Base-by-base conservation (phyloP, 169 alveolate genomes). In the Besnoitia besnoiti region DNA sequence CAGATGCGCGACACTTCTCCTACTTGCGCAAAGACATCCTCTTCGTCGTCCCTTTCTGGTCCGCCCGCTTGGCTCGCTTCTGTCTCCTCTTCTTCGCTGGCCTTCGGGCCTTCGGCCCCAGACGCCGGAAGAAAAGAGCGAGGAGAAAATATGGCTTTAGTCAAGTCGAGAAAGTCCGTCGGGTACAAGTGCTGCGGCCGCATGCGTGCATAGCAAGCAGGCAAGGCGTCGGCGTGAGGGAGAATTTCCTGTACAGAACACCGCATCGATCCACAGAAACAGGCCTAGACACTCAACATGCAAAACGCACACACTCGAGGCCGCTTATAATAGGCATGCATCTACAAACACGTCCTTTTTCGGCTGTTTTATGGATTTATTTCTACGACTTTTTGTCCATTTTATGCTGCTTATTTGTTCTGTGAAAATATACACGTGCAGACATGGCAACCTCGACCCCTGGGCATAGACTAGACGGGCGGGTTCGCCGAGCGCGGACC, bases 171-270 rank as follows among this genome's bases (percentile, higher is more conserved):
- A 33, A 89, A 89, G 5, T 75, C 55, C 14, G 2, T 33, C 37
- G 92, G 92, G 35, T 39, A 33, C 10, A 89, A 55, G 59, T 55
- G 77, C 77, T 89, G 92, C 24, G 92, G 88, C n/a, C 92, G 77
- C 5, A 73, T 76, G n/a, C 44, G 33, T n/a, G 35, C 88, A 37
- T 19, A 89, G 10, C 49, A 46, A 7, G 0, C 37, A 19, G 92
- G 92, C 44, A 85, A 16, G 42, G 59, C 24, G 4, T 0, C 79
- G 35, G 61, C 80, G 0, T 73, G 90, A 33, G 90, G 90, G 14
- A 85, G 50, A 21, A 85, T 55, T 8, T 79, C 59, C 90, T 85
- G 80, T 0, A 30, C 44, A 47, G 67, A 49, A 4, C 14, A 42
- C 7, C 16, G 33, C n/a, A n/a, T n/a, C n/a, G n/a, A n/a, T n/a